Base-by-base conservation (phyloP, 2,329 filamentous ascomycete species). In the Leptographium radiaticola region DNA sequence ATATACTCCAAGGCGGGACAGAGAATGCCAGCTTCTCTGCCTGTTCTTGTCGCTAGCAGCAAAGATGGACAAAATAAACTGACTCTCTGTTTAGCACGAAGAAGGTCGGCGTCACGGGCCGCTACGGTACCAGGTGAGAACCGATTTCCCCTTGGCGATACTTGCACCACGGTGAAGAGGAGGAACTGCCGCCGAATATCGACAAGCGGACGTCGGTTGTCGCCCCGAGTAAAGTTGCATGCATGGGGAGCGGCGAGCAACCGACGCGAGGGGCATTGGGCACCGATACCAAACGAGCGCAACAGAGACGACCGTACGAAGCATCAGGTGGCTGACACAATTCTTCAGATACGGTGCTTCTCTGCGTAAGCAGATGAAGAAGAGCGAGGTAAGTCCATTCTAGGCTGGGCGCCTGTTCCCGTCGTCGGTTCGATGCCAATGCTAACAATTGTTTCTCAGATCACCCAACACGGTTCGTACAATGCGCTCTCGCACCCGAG, bases 331-430 rank as follows among this genome's bases (percentile, higher is more conserved):
- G n/a, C 39, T 42, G 25, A 30, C 20, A 8, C 13, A 18, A n/a
- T 48, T 6, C 6, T 30, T 7, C 45, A 91, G 89, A 83, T 95
- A 95, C 77, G 93, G 91, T 90, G 91, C 93, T 72, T 97, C 93
- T 69, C 89, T 97, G 76, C 58, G 90, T 78, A 97, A 97, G 84
- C 90, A 89, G 74, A 86, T 93, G 71, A 97, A 97, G 89, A 96
- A 96, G 87, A 95, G 96, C 86, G 93, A 97, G 86, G 52, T 53
- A 46, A 44, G 52, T 53, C 16, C 1, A 34, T 31, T 9, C 18
- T 13, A 10, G n/a, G 25, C 25, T 25, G 20, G 6, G 20, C 1
- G 40, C 2, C 11, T 36, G 13, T n/a, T 12, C 18, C 10, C 7
- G 2, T 20, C 7, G 30, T 4, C 30, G 3, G 8, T 40, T 9